phyloP scores from a whole-genome alignment of 2,329 filamentous ascomycete species.

The Aspergillus viridinutans region DNA sequence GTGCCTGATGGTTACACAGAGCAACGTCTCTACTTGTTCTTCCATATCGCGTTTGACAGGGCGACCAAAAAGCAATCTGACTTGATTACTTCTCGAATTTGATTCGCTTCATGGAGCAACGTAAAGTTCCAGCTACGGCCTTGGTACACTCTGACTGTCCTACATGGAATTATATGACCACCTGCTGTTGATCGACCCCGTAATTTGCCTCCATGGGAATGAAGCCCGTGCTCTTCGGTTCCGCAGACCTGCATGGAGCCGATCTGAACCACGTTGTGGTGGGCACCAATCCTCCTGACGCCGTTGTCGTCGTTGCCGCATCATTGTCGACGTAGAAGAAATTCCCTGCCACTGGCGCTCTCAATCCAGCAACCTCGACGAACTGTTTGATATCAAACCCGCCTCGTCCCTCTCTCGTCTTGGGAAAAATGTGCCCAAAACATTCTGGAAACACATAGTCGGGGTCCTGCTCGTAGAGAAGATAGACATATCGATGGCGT shows the following conservation, averaged over 20 bases:
- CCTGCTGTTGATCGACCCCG: not conserved
- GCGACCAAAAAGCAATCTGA: not conserved
- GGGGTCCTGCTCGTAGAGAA: slow-evolving; percentile 25
- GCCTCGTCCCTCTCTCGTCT: slow-evolving; percentile 17
- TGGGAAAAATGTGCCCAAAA: slow-evolving; percentile 30
- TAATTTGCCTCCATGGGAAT: not conserved
- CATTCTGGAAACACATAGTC: slow-evolving; percentile 26
- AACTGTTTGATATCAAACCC: slow-evolving; percentile 36
- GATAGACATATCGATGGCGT: slow-evolving; percentile 29
- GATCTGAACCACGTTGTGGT: slow-evolving; percentile 19
- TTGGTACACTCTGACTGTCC: not conserved
- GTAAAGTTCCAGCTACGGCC: not conserved
- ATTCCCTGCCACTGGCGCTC: slow-evolving; percentile 31
- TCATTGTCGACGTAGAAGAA: slow-evolving; percentile 37
- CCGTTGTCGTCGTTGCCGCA: slow-evolving; percentile 3
- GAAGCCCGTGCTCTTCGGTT: not conserved
- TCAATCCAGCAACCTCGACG: slow-evolving; percentile 27
- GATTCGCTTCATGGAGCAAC: not conserved
- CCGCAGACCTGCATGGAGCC: slow-evolving; percentile 11
- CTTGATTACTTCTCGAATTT: not conserved
- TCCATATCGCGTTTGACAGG: not conserved
- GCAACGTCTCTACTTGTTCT: not conserved
- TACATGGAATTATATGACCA: not conserved
- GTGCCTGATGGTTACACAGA: not conserved
- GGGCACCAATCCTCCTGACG: slow-evolving; percentile 1